phyloP scores from a whole-genome alignment of 768 basidiomycete genomes.

The Suillus variegatus region DNA sequence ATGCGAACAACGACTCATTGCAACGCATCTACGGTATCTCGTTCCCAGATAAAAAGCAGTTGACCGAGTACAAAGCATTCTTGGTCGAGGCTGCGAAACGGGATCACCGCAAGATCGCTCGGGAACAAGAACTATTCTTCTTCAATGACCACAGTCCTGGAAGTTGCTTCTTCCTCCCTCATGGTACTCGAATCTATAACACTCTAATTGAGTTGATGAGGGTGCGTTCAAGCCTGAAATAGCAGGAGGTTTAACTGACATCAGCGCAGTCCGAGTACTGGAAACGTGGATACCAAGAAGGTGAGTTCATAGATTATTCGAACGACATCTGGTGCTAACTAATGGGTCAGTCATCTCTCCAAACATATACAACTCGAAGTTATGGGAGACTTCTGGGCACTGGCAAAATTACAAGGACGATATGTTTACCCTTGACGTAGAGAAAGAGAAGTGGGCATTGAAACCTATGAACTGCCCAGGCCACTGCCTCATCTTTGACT shows the following conservation, averaged over 20 bases:
- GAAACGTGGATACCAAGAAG: constrained; percentile 95
- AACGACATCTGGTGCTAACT: constrained; percentile 4
- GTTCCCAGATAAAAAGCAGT: constrained; percentile 96
- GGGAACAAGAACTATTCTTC: constrained; percentile 98
- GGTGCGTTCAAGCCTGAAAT: constrained; percentile 45
- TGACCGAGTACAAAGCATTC: constrained; percentile 93
- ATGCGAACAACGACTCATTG: constrained; percentile 88
- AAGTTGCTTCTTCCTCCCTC: constrained; percentile 94
- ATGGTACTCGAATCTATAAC: constrained; percentile 97
- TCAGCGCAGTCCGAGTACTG: constrained; percentile 77
- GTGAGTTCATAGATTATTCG: constrained; percentile 34
- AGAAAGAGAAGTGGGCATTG: constrained; percentile 94
- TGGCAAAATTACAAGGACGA: constrained; percentile 98
- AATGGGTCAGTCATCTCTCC: constrained; percentile 81
- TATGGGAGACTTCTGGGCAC: constrained; percentile 98
- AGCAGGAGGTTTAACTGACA: constrained; percentile 10
- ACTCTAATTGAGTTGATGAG: constrained; percentile 87
- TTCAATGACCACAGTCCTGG: constrained; percentile 97
- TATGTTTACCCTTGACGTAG: constrained; percentile 94
- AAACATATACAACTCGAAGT: constrained; percentile 94
- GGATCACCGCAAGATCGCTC: constrained; percentile 95
- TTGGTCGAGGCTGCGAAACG: constrained; percentile 97
- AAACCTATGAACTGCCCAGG: constrained; percentile 99
- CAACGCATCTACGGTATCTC: constrained; percentile 98
- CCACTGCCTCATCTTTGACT: constrained; percentile 95